These are phyloP conservation scores for Triadica sebifera DNA, from an alignment of 345 rosid species.

Conservation along the genomic window DNA sequence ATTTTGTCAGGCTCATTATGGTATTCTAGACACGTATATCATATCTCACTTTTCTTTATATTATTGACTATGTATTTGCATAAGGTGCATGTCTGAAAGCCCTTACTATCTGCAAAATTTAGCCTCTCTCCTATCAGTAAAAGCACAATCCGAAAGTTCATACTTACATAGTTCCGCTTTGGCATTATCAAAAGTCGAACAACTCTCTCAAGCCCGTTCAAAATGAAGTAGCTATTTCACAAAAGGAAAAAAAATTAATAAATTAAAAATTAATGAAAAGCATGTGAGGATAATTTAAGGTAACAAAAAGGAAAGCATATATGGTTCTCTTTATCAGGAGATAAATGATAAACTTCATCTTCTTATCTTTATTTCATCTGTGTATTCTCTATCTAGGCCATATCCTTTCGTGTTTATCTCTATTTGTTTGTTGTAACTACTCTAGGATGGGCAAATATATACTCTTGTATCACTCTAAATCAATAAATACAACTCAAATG, in stretches of 20 bases:
- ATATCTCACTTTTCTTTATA: background rate
- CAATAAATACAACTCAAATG: too few relatives aligned
- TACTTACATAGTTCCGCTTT: slow-evolving; percentile 87
- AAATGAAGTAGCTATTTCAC: slow-evolving; percentile 63
- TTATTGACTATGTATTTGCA: background rate
- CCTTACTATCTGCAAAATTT: background rate
- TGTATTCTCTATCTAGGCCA: too few relatives aligned
- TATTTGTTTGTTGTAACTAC: too few relatives aligned
- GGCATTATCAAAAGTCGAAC: slow-evolving; percentile 79
- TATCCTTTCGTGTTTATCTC: too few relatives aligned
- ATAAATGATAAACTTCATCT: too few relatives aligned
- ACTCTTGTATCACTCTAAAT: too few relatives aligned
- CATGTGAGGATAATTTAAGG: background rate
- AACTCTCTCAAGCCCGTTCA: slow-evolving; percentile 96
- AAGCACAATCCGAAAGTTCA: background rate
- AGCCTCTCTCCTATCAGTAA: background rate
- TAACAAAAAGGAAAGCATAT: background rate
- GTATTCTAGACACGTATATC: background rate
- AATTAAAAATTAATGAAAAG: background rate
- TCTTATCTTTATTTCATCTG: too few relatives aligned
- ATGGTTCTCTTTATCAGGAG: too few relatives aligned
- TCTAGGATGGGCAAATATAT: too few relatives aligned
- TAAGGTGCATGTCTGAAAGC: background rate
- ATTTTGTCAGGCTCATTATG: background rate
- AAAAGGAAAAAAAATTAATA: slow-evolving; percentile 18